Evolutionary conservation across 768 basidiomycete genomes (phyloP).

Genomic region (Kwoniella sp.): DNA sequence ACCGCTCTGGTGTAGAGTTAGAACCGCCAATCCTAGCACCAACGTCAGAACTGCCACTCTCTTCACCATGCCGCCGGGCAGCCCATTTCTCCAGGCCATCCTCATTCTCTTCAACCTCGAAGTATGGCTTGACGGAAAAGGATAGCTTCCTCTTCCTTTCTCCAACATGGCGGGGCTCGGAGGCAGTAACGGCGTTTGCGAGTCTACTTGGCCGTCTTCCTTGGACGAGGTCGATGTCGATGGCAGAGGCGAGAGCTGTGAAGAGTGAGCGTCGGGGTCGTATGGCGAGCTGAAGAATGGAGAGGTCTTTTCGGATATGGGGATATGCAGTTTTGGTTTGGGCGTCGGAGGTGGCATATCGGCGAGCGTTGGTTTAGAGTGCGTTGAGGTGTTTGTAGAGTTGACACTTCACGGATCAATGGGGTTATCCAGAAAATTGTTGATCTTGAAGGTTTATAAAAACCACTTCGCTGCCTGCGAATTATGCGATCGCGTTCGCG

Average conservation of each 20-base stretch:
- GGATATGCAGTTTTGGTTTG: conserved; percentile 27
- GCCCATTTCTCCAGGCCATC: conserved; percentile 12
- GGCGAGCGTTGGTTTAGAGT: neutral
- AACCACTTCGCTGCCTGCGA: too few relatives aligned
- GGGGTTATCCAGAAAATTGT: neutral
- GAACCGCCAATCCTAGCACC: neutral
- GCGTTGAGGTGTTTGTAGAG: neutral
- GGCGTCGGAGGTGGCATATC: conserved; percentile 17
- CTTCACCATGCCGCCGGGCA: conserved; percentile 4
- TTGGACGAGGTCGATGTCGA: conserved; percentile 9
- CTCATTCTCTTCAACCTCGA: neutral
- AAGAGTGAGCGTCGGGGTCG: conserved; percentile 4
- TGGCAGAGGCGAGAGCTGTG: conserved; percentile 22
- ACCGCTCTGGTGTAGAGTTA: conserved; percentile 1
- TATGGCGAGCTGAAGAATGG: conserved; percentile 24
- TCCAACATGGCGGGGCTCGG: conserved; percentile 30
- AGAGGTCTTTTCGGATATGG: conserved; percentile 23
- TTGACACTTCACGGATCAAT: too few relatives aligned
- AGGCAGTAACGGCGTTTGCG: conserved; percentile 29
- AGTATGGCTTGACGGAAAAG: conserved; percentile 20
- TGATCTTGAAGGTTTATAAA: too few relatives aligned
- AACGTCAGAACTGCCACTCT: conserved; percentile 6
- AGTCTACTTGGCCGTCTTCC: conserved; percentile 10
- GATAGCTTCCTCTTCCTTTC: conserved; percentile 26
- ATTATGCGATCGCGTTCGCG: too few relatives aligned